These are phyloP conservation scores for Podaxis sp. DNA, from an alignment of 768 basidiomycete species.

Conservation along the genomic window DNA sequence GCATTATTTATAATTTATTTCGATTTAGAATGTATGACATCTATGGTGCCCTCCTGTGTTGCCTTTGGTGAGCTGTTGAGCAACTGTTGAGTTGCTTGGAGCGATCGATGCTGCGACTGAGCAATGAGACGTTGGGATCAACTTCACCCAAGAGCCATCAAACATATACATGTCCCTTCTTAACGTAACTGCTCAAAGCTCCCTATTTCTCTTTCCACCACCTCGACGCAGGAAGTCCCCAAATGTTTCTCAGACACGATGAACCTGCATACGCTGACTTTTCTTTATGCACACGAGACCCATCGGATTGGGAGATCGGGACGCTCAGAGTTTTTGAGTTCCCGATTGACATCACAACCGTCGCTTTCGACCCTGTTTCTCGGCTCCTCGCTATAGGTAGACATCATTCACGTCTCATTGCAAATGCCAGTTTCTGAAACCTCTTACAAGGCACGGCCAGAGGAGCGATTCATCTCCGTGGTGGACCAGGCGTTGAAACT, in stretches of 20 bases:
- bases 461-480: constrained; percentile 68
- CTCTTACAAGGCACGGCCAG: constrained; percentile 51
- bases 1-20: constrained; percentile 2
- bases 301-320: constrained; percentile 56
- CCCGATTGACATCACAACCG: constrained; percentile 47
- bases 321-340: constrained; percentile 49
- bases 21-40: background rate
- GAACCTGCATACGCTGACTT: constrained; percentile 45
- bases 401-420: constrained; percentile 13
- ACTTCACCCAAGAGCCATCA: background rate
- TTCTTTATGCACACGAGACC: constrained; percentile 55
- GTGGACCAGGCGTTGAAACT: constrained; percentile 62
- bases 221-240: background rate
- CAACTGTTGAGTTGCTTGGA: background rate
- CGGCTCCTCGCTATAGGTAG: constrained; percentile 63
- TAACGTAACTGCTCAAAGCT: background rate
- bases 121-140: background rate
- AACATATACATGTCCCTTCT: background rate
- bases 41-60: background rate
- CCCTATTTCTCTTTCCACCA: background rate
- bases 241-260: constrained; percentile 44
- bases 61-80: background rate
- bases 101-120: background rate
- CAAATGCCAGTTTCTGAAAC: constrained; percentile 6
- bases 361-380: constrained; percentile 60